A percentile compares a stretch with the other conserved stretches of the same genome.
phyloP scores from a whole-genome alignment of 805 yeast genomes.

The Diddensiella caesifluorescens region DNA sequence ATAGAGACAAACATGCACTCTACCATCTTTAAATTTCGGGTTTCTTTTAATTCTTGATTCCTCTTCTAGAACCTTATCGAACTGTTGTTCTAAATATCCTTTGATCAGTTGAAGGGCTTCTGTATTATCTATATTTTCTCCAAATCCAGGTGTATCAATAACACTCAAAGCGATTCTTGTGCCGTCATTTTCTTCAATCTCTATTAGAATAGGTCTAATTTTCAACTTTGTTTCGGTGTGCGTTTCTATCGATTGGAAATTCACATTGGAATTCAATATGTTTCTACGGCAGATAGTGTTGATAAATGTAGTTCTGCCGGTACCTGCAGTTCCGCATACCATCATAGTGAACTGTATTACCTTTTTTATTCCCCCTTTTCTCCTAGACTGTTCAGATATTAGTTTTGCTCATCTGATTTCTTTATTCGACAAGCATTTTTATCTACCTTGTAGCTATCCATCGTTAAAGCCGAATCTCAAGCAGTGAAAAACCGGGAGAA shows the following conservation, averaged over 20 bases:
- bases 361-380: background rate
- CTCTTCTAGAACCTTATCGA: conserved; percentile 65
- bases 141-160: conserved; percentile 72
- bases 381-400: no score
- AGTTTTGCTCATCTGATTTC: no score
- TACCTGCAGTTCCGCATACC: conserved; percentile 67
- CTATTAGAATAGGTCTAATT: conserved; percentile 38
- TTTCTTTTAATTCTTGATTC: conserved; percentile 71
- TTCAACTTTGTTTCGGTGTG: conserved; percentile 26
- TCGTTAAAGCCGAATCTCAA: no score
- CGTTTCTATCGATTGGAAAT: conserved; percentile 32
- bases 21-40: conserved; percentile 62
- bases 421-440: no score
- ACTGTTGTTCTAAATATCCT: conserved; percentile 62
- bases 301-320: conserved; percentile 70
- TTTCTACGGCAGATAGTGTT: conserved; percentile 55
- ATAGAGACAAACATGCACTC: conserved; percentile 75
- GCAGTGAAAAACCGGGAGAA: no score
- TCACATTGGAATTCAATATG: conserved; percentile 33
- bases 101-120: conserved; percentile 45
- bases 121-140: conserved; percentile 66
- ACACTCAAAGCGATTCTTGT: conserved; percentile 48
- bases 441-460: no score
- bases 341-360: conserved; percentile 56
- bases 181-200: conserved; percentile 50